Conservation (phyloP, 2,329 filamentous ascomycete species). For the Coniella vitis region DNA sequence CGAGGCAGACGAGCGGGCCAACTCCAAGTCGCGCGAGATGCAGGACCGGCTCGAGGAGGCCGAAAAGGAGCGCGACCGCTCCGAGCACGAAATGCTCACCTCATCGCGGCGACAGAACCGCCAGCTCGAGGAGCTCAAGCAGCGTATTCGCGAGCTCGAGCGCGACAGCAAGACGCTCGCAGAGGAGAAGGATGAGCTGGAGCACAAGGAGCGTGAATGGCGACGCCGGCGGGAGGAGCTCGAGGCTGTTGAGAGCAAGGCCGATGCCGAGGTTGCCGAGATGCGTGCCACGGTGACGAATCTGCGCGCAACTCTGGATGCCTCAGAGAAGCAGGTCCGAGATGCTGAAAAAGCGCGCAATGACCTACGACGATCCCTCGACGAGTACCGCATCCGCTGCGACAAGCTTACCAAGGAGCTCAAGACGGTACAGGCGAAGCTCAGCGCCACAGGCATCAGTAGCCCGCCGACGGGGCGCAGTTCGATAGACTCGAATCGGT, state of each 20-base stretch:
- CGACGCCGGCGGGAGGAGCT: constrained; percentile 67
- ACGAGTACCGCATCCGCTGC: constrained; percentile 69
- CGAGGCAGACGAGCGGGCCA: constrained; percentile 78
- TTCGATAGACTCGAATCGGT: constrained; percentile 41
- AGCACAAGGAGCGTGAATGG: constrained; percentile 67
- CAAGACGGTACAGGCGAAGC: constrained; percentile 44
- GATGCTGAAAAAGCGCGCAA: constrained; percentile 77
- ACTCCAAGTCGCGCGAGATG: constrained; percentile 80
- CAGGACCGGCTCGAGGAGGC: constrained; percentile 80
- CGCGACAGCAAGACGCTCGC: constrained; percentile 63
- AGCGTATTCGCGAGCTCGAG: constrained; percentile 74
- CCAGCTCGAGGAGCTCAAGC: constrained; percentile 81
- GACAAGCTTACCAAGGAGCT: constrained; percentile 71
- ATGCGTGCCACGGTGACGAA: constrained; percentile 70
- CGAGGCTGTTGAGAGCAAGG: constrained; percentile 61
- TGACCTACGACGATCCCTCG: constrained; percentile 68
- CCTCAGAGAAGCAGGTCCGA: constrained; percentile 75
- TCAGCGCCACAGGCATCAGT: constrained; percentile 26
- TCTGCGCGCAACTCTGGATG: constrained; percentile 74
- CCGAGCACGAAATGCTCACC: constrained; percentile 82
- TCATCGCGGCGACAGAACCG: constrained; percentile 68
- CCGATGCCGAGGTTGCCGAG: constrained; percentile 67
- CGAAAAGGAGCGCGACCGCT: constrained; percentile 86
- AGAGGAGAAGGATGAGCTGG: constrained; percentile 72
- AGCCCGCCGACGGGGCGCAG: constrained; percentile 28